Base-by-base conservation (phyloP, 2,329 filamentous ascomycete species). In the Fusarium concolor region DNA sequence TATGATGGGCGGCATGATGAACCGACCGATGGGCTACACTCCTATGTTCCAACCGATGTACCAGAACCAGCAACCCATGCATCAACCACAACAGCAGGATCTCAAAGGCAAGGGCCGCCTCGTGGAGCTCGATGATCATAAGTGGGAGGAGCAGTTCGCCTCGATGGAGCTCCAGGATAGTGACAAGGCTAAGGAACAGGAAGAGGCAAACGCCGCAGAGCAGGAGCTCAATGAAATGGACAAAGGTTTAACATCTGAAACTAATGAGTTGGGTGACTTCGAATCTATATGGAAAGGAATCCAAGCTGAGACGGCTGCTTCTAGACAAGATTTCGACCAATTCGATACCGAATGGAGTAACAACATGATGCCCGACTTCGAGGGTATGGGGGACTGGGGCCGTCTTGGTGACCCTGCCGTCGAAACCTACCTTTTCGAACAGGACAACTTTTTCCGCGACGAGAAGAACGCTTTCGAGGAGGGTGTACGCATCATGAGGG, bases 141-240 rank as follows among this genome's bases (percentile, higher is more conserved):
- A 97, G 76, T 98, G 96, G 96, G 95, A 98, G 80, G 93, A 94
- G 73, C 94, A 98, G 79, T 99, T 99, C 79, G 92, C 93, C 58
- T 89, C 96, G 79, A 90, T 97, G 77, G 93, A 95, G 77, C 82
- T 90, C 66, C 84, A 89, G 63, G 86, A 90, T 75, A 81, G 86
- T 72, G 79, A 85, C 65, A 82, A 85, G 49, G 79, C 82, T 53
- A 83, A 84, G 72, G 83, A 79, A 37, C 90, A 79, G 39, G 92
- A 92, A 53, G 90, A 92, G 68, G 80, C 81, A 65, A 85, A 85
- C 62, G 91, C 91, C 18, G 92, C 95, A 72, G 94, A 96, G 82
- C 87, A 87, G 63, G 94, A 98, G 83, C 86, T 98, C 73, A 90
- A 97, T 80, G 87, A 94, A 79, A 88, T 97, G 84, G 95, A 97